Percentiles rank a stretch among this genome's conserved stretches.
Evolutionary conservation across 441 rosid species (phyloP).

Genomic region (Populus hybrid): DNA sequence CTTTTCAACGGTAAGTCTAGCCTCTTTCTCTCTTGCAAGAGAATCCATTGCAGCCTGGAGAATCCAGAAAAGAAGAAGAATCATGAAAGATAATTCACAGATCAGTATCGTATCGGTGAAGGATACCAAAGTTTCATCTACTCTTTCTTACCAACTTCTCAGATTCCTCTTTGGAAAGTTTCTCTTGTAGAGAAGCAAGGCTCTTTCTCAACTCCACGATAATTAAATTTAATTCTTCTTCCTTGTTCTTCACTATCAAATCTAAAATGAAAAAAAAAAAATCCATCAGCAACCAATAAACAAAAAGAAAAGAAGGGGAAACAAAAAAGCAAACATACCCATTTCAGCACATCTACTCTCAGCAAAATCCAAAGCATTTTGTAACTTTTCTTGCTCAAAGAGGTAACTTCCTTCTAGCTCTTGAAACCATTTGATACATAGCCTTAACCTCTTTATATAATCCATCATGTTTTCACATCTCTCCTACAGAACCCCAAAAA

Average conservation of each 20-base stretch:
- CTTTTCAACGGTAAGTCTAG: slow-evolving; percentile 65
- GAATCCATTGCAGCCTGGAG: slow-evolving; percentile 63
- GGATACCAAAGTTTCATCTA: background rate
- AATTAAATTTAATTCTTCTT: slow-evolving; percentile 50
- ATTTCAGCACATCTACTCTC: slow-evolving; percentile 59
- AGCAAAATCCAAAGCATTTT: slow-evolving; percentile 53
- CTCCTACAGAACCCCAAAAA: slow-evolving; percentile 41
- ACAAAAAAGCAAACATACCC: slow-evolving; percentile 37
- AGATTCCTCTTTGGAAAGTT: slow-evolving; percentile 65
- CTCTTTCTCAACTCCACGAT: slow-evolving; percentile 56
- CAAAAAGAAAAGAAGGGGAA: background rate
- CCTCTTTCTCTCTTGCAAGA: slow-evolving; percentile 60
- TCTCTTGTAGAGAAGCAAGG: slow-evolving; percentile 53
- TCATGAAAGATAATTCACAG: background rate
- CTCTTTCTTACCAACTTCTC: slow-evolving; percentile 57
- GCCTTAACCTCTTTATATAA: slow-evolving; percentile 67
- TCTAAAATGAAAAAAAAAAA: slow-evolving; percentile 37
- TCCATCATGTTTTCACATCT: slow-evolving; percentile 69
- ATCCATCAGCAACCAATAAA: slow-evolving; percentile 10
- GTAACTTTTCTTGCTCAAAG: slow-evolving; percentile 63
- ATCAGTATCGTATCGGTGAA: slow-evolving; percentile 2
- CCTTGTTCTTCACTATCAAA: slow-evolving; percentile 59
- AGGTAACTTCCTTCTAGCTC: slow-evolving; percentile 61
- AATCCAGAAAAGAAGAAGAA: slow-evolving; percentile 4
- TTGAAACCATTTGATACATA: slow-evolving; percentile 84